These are phyloP conservation scores for Rhodotorula sp. DNA, from an alignment of 1,284 basidiomycete species.

Conservation along the genomic window DNA sequence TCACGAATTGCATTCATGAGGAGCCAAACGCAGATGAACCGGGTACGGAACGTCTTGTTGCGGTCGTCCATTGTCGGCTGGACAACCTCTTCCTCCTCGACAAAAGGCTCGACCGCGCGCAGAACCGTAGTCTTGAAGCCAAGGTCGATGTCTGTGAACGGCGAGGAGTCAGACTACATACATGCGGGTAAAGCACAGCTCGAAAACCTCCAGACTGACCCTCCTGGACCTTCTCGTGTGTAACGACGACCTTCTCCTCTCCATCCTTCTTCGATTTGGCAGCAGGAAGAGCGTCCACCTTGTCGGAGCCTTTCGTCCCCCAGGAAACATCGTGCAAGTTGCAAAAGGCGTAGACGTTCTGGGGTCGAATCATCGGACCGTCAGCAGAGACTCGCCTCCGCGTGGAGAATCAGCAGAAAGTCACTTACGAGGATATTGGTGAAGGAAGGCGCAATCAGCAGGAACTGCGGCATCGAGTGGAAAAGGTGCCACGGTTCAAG, in stretches of 20 bases:
- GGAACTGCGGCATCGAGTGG: slow-evolving; percentile 91
- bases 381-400: slow-evolving; percentile 48
- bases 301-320: slow-evolving; percentile 96
- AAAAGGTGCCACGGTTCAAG: slow-evolving; percentile 99
- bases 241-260: slow-evolving; percentile 74
- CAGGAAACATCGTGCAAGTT: slow-evolving; percentile 84
- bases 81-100: slow-evolving; percentile 66
- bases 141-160: slow-evolving; percentile 84
- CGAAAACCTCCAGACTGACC: slow-evolving; percentile 45
- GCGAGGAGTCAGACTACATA: not conserved
- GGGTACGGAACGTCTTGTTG: slow-evolving; percentile 89
- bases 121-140: slow-evolving; percentile 90
- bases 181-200: accelerated
- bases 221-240: slow-evolving; percentile 61
- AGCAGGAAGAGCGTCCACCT: slow-evolving; percentile 88
- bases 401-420: too few species aligned
- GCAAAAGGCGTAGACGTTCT: slow-evolving; percentile 88
- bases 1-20: slow-evolving; percentile 63
- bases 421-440: slow-evolving; percentile 64
- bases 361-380: slow-evolving; percentile 43
- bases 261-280: slow-evolving; percentile 70
- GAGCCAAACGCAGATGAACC: slow-evolving; percentile 62
- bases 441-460: slow-evolving; percentile 50
- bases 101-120: slow-evolving; percentile 80
- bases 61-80: slow-evolving; percentile 79